phyloP scores from a whole-genome alignment of 148 eudicot species.

The Bassia scoparia region DNA sequence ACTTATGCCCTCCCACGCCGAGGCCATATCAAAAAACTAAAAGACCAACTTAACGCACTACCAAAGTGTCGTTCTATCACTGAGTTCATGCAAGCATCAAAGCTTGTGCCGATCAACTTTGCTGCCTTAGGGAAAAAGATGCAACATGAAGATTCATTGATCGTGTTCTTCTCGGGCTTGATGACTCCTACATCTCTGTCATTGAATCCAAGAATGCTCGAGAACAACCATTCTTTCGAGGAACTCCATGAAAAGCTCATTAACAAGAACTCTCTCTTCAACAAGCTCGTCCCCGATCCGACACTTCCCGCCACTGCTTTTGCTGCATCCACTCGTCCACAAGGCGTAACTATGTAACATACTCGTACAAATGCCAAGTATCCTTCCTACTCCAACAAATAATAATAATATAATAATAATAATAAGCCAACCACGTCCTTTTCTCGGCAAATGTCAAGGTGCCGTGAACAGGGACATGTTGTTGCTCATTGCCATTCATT shows the following conservation, averaged over 20 bases:
- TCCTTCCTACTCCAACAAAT: neutral
- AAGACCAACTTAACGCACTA: neutral
- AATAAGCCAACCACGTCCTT: neutral
- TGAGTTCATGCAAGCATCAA: neutral
- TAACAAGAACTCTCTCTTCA: neutral
- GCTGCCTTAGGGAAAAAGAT: neutral
- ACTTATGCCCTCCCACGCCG: neutral
- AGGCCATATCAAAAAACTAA: neutral
- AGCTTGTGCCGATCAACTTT: neutral
- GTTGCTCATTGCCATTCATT: neutral
- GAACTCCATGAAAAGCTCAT: neutral
- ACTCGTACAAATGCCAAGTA: neutral
- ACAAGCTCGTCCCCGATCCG: neutral
- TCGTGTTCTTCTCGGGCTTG: neutral
- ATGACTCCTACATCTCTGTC: neutral
- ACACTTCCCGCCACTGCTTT: neutral
- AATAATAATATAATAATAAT: no score
- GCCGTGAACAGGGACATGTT: neutral
- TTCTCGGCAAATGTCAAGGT: neutral
- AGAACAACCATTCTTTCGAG: neutral
- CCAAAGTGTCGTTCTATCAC: neutral
- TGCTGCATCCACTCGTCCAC: neutral
- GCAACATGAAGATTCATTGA: neutral
- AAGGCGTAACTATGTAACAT: neutral
- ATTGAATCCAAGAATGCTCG: neutral